Conservation (phyloP, 257 asterid genomes). For the Phtheirospermum japonicum region DNA sequence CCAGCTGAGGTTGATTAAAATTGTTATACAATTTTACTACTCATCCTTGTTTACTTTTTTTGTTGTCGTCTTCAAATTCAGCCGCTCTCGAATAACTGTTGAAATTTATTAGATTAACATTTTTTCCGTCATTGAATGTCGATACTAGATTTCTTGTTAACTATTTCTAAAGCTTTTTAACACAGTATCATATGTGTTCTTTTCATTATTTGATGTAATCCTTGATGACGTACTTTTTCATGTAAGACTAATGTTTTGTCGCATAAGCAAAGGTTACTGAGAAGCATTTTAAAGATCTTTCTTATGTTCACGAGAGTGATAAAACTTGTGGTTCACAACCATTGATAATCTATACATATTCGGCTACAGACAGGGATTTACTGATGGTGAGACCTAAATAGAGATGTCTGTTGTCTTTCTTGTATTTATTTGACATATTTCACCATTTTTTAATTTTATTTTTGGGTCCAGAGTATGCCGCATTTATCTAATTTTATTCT, state of each 20-base stretch:
- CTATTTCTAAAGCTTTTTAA: not conserved
- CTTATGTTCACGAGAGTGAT: slow-evolving; percentile 48
- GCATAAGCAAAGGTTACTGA: slow-evolving; percentile 51
- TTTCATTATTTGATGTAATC: slow-evolving; percentile 5
- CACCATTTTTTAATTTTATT: not conserved
- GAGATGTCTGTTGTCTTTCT: slow-evolving; percentile 9
- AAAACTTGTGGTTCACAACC: slow-evolving; percentile 49
- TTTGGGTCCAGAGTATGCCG: not conserved
- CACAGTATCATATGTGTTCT: slow-evolving; percentile 4
- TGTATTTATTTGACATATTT: slow-evolving; percentile 8
- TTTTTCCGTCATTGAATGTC: not conserved
- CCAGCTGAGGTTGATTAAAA: slow-evolving; percentile 61
- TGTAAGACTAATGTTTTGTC: slow-evolving; percentile 26
- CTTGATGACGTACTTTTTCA: slow-evolving; percentile 2
- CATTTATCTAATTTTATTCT: not conserved
- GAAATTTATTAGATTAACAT: slow-evolving; percentile 10
- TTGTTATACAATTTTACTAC: slow-evolving; percentile 44
- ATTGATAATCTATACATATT: slow-evolving; percentile 68
- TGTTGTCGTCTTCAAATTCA: slow-evolving; percentile 11
- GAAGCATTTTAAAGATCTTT: slow-evolving; percentile 73
- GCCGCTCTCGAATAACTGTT: slow-evolving; percentile 9
- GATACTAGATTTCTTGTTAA: not conserved
- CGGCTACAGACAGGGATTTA: slow-evolving; percentile 51
- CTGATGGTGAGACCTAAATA: slow-evolving; percentile 59
- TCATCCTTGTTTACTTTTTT: slow-evolving; percentile 14